Evolutionary conservation across 352 stramenopile species (phyloP), one percentile per base, ranked within the genome.

Genomic region (Paralagenidium karlingii): DNA sequence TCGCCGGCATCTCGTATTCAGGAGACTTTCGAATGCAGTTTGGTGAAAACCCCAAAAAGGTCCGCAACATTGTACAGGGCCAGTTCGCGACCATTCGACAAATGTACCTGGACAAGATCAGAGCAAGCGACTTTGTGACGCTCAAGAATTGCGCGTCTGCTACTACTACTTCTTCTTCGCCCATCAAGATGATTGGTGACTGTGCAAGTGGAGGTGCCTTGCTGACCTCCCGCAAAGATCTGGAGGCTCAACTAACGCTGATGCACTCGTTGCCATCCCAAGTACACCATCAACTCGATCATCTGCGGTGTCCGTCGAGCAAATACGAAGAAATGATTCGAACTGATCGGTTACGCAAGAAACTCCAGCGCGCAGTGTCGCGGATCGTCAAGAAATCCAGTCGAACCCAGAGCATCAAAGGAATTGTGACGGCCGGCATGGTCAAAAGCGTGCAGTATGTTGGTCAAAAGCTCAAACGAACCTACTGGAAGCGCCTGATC

Each of bases 11-110:
- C 34, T 94, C 82, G 32, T 94, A 94, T 51, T 34, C 82, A 12
- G 82, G 82, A 25, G 82, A 94, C 50, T 93, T 94, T 40, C 75
- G 82, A 25, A 94, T 94, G 82, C 76, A 59, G 21, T 92, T 94
- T 47, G 79, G 79, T 7, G 82, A 94, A 51, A 94, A 94, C 49
- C 82, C 80, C 5, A 82, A 82, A 43, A 94, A 94, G 40, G 82
- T 94, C 18, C 71, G 76, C 45, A 94, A 94, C 47, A 94, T 94
- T 50, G 82, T 94, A 18, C 66, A 75, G n/a, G 69, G 75, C 46
- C 92, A 89, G 53, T 60, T 85, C 21, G 62, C 64, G 20, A 61
- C 53, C 6, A 94, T 94, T 43, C 57, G 58, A 28, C 40, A 74
- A 22, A 53, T 94, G 20, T 94, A 94, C 50, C 45, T 59, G 8